Evolutionary conservation across 805 yeast genomes (phyloP).

Genomic region (Candida awuae): DNA sequence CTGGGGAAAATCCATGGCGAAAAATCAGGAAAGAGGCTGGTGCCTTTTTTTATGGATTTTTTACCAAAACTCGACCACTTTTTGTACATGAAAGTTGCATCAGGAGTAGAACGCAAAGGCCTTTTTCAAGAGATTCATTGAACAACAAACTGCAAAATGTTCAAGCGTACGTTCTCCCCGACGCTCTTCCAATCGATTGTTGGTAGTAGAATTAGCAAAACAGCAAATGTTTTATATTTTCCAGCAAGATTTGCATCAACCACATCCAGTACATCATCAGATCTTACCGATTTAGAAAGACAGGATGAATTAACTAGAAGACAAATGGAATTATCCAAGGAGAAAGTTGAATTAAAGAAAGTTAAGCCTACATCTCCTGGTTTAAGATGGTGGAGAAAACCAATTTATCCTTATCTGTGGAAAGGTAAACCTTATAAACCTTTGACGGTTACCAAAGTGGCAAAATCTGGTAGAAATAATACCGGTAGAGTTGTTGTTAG

Average conservation of each 20-base stretch:
- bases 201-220: no score
- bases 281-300: slow-evolving; percentile 64
- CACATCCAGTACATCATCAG: slow-evolving; percentile 15
- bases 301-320: slow-evolving; percentile 66
- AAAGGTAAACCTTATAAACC: slow-evolving; percentile 74
- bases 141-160: no score
- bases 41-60: no score
- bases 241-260: slow-evolving; percentile 18
- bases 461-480: slow-evolving; percentile 82
- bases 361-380: slow-evolving; percentile 83
- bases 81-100: no score
- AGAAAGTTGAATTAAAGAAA: slow-evolving; percentile 62
- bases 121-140: no score
- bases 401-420: slow-evolving; percentile 79
- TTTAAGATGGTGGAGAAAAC: slow-evolving; percentile 79
- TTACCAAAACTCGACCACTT: no score
- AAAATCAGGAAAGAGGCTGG: no score
- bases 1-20: no score
- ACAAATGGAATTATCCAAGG: slow-evolving; percentile 66
- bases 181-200: not conserved
- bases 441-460: slow-evolving; percentile 64
- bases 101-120: no score
- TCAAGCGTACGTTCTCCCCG: not conserved
- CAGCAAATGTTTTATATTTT: no score
- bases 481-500: slow-evolving; percentile 84